Conservation (phyloP, 2,329 filamentous ascomycete species). For the Ceratocystis papillata region DNA sequence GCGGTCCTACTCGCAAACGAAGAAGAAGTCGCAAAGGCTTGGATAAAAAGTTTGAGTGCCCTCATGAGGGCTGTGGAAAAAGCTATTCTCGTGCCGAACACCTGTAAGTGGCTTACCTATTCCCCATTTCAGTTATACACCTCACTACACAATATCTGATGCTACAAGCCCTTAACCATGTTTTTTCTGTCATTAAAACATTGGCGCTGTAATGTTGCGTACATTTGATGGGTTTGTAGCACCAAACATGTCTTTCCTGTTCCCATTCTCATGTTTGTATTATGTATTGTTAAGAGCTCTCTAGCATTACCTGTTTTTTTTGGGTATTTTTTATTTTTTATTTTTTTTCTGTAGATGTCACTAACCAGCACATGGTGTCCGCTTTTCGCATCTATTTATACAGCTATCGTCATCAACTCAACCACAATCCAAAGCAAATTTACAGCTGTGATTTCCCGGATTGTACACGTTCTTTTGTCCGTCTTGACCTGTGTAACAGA, state of each 20-base stretch:
- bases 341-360: not conserved
- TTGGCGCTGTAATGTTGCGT: not conserved
- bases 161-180: not conserved
- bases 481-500: slow-evolving; percentile 81
- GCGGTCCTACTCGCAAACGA: slow-evolving; percentile 48
- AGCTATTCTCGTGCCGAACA: slow-evolving; percentile 95
- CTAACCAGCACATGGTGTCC: not conserved
- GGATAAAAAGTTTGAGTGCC: slow-evolving; percentile 76
- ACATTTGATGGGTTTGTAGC: not conserved
- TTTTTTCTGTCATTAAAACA: not conserved
- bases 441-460: slow-evolving; percentile 88
- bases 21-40: slow-evolving; percentile 64
- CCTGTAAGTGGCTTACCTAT: slow-evolving; percentile 47
- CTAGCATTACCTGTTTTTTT: no score
- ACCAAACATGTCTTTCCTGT: not conserved
- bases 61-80: slow-evolving; percentile 79
- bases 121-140: not conserved
- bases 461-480: slow-evolving; percentile 81
- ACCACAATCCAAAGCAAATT: slow-evolving; percentile 91
- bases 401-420: slow-evolving; percentile 81
- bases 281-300: no score
- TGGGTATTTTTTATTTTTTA: no score
- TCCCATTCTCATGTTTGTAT: not conserved
- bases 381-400: not conserved
- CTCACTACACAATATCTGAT: slow-evolving; percentile 21